Percentiles rank a stretch among this genome's conserved stretches.
Evolutionary conservation across 176 grass and related monocot species (phyloP).

Genomic region (Thalia dealbata): DNA sequence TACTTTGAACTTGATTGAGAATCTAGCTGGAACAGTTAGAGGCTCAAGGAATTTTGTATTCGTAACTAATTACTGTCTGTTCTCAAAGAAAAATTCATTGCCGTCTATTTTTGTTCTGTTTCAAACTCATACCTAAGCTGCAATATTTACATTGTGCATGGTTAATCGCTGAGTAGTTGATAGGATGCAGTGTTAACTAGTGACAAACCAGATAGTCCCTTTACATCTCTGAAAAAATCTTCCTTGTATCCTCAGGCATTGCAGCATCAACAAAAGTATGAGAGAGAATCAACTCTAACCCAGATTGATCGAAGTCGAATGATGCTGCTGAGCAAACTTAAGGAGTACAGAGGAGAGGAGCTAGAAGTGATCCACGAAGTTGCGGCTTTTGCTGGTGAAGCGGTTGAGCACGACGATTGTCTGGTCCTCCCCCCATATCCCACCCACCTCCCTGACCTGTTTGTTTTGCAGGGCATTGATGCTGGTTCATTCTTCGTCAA

Average conservation of each 20-base stretch:
- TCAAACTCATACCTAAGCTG: not conserved
- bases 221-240: not conserved
- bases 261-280: constrained; percentile 21
- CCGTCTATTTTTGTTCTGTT: not conserved
- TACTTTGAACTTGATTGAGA: too few relatives aligned
- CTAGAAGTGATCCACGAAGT: constrained; percentile 5
- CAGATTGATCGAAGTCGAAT: constrained; percentile 17
- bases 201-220: too few relatives aligned
- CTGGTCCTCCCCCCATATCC: constrained; percentile 18
- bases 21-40: too few relatives aligned
- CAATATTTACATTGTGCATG: not conserved
- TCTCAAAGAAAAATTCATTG: too few relatives aligned
- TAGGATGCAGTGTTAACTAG: not conserved
- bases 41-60: too few relatives aligned
- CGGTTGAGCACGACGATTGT: constrained; percentile 10
- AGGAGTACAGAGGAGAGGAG: constrained; percentile 16
- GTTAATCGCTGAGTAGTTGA: not conserved
- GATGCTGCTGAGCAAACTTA: constrained; percentile 16
- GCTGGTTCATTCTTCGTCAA: not conserved
- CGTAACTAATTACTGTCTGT: too few relatives aligned
- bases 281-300: constrained; percentile 13
- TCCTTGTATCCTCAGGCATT: constrained; percentile 4
- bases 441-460: constrained; percentile 2
- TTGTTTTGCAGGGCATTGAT: constrained; percentile 3
- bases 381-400: constrained; percentile 15